Conservation (phyloP, 1,139 yeast genomes). For the Zygotorulaspora mrakii region DNA sequence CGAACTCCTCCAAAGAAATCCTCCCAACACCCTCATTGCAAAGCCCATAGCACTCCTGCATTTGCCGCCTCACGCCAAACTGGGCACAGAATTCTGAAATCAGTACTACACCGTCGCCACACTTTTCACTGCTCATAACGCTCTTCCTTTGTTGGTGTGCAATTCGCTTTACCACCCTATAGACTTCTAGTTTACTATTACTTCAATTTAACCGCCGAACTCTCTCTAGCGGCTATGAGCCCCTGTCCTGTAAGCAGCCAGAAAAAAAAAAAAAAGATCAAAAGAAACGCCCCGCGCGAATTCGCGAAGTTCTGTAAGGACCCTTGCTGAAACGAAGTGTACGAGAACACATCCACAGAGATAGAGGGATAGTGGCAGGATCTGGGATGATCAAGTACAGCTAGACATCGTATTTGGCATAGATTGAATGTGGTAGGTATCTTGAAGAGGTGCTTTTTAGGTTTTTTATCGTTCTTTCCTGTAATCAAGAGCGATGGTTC, state of each 20-base stretch:
- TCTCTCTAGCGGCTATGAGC: background rate
- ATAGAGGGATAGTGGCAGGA: too few species aligned
- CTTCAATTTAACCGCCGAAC: conserved; percentile 2
- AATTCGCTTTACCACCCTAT: too few species aligned
- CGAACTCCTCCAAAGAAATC: conserved; percentile 2
- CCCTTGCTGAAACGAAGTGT: background rate
- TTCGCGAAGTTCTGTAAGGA: conserved; percentile 1
- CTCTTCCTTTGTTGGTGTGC: conserved; percentile 2
- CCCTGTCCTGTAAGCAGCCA: background rate
- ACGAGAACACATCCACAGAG: background rate
- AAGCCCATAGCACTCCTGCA: conserved; percentile 15
- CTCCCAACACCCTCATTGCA: conserved; percentile 6
- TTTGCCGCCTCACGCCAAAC: conserved; percentile 17
- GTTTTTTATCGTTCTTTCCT: too few species aligned
- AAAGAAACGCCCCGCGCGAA: conserved; percentile 4
- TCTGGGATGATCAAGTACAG: too few species aligned
- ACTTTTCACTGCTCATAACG: background rate
- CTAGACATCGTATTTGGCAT: too few species aligned
- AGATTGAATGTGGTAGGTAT: too few species aligned
- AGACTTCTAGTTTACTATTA: background rate
- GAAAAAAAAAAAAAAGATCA: background rate
- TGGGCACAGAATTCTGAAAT: conserved; percentile 16
- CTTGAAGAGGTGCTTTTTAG: too few species aligned
- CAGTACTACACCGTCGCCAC: background rate
- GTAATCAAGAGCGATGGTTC: too few species aligned